Percentiles rank a stretch among this genome's conserved stretches.
Conservation (phyloP, 2,329 filamentous ascomycete species). For the Fusarium subtropicale region DNA sequence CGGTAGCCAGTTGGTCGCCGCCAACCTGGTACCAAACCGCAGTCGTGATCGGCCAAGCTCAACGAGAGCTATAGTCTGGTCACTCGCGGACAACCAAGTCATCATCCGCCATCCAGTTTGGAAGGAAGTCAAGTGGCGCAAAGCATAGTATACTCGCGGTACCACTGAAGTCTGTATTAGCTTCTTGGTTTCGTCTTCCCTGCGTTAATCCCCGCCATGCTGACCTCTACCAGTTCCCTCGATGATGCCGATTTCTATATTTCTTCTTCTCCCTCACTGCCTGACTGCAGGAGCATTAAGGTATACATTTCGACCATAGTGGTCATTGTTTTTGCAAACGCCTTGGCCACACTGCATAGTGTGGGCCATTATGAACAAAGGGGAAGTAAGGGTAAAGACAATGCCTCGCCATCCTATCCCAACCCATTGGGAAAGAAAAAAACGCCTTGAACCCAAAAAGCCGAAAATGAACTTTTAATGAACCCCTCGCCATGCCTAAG, state of each 20-base stretch:
- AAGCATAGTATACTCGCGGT: slow-evolving; percentile 16
- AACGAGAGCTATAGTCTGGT: slow-evolving; percentile 21
- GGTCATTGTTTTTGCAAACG: slow-evolving; percentile 43
- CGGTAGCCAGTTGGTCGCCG: neutral
- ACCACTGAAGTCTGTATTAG: slow-evolving; percentile 20
- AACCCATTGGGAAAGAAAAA: slow-evolving; percentile 21
- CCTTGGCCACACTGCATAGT: slow-evolving; percentile 35
- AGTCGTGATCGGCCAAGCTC: slow-evolving; percentile 1
- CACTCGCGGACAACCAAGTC: slow-evolving; percentile 29
- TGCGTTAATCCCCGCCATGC: slow-evolving; percentile 16
- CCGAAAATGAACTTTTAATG: slow-evolving; percentile 44
- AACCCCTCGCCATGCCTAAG: slow-evolving; percentile 50
- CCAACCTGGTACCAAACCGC: slow-evolving; percentile 5
- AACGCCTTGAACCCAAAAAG: slow-evolving; percentile 45
- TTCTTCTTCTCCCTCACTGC: slow-evolving; percentile 41
- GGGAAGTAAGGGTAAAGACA: slow-evolving; percentile 37
- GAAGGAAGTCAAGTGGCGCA: slow-evolving; percentile 27
- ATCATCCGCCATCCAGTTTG: slow-evolving; percentile 14
- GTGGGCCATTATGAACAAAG: slow-evolving; percentile 36
- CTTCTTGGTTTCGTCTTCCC: slow-evolving; percentile 21
- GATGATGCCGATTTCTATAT: slow-evolving; percentile 24
- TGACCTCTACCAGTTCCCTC: slow-evolving; percentile 29
- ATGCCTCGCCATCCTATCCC: slow-evolving; percentile 37
- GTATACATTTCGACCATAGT: slow-evolving; percentile 41
- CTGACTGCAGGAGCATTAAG: slow-evolving; percentile 45